Conservation (phyloP, 495 filamentous ascomycete species). For the Xylaria venustula region DNA sequence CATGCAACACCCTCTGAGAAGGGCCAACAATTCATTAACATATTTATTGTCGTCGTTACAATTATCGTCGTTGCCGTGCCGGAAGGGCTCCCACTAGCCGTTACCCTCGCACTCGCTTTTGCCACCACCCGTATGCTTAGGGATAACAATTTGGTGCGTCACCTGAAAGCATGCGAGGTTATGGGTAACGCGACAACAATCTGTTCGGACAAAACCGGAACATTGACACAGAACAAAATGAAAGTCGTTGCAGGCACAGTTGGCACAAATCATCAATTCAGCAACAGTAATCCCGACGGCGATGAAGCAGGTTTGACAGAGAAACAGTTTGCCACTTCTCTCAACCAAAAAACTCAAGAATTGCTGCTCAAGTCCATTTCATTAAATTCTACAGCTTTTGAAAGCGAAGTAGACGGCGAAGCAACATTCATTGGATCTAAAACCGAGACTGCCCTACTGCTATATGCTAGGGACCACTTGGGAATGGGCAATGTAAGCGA, state of each 20-base stretch:
- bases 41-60: constrained; percentile 93
- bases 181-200: constrained; percentile 98
- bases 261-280: constrained; percentile 66
- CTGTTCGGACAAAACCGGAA: constrained; percentile 96
- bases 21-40: constrained; percentile 82
- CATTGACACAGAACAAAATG: constrained; percentile 93
- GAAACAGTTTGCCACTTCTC: constrained; percentile 58
- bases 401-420: constrained; percentile 72
- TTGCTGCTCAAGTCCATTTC: constrained; percentile 73
- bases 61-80: constrained; percentile 95
- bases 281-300: constrained; percentile 35
- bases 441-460: constrained; percentile 81
- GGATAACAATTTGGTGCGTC: constrained; percentile 90
- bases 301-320: constrained; percentile 47
- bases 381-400: constrained; percentile 86
- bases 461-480: constrained; percentile 72
- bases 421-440: constrained; percentile 81
- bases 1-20: constrained; percentile 66
- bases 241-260: constrained; percentile 77
- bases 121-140: constrained; percentile 93
- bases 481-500: constrained; percentile 70
- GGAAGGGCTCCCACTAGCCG: constrained; percentile 88
- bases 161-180: constrained; percentile 92
- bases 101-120: constrained; percentile 90
- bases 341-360: constrained; percentile 58